These are phyloP conservation scores for Earliella scabrosa DNA, from an alignment of 1,284 basidiomycete genomes.

Conservation along the genomic window DNA sequence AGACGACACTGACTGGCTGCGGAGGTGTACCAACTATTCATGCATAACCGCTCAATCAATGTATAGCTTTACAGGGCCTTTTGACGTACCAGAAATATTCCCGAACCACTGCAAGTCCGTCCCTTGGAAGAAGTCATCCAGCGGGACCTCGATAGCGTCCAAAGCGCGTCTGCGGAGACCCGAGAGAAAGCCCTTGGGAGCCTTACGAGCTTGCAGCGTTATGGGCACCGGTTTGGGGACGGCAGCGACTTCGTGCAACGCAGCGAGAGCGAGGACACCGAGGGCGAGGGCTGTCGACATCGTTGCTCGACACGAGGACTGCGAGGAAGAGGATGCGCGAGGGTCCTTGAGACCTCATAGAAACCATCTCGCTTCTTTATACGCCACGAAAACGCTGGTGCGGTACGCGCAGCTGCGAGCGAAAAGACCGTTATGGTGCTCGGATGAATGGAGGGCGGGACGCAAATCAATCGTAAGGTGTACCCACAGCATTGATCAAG, in stretches of 20 bases:
- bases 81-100: constrained; percentile 39
- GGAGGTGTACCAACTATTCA: constrained; percentile 49
- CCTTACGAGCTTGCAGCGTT: constrained; percentile 41
- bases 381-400: too few relatives aligned
- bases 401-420: too few relatives aligned
- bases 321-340: neutral
- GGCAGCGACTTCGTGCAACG: constrained; percentile 12
- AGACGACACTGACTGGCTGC: constrained; percentile 53
- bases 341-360: neutral
- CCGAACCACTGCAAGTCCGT: constrained; percentile 64
- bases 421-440: too few relatives aligned
- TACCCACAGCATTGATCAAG: too few relatives aligned
- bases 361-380: neutral
- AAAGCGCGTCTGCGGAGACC: constrained; percentile 19
- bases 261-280: constrained; percentile 17
- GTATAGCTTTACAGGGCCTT: neutral
- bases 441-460: too few relatives aligned
- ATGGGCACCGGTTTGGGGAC: constrained; percentile 29
- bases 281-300: constrained; percentile 18
- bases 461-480: too few relatives aligned
- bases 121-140: constrained; percentile 56
- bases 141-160: constrained; percentile 39
- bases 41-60: too few relatives aligned
- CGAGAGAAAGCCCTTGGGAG: constrained; percentile 19
- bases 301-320: neutral